phyloP scores from a whole-genome alignment of 2,329 filamentous ascomycete genomes.

The Phialophora macrospora region DNA sequence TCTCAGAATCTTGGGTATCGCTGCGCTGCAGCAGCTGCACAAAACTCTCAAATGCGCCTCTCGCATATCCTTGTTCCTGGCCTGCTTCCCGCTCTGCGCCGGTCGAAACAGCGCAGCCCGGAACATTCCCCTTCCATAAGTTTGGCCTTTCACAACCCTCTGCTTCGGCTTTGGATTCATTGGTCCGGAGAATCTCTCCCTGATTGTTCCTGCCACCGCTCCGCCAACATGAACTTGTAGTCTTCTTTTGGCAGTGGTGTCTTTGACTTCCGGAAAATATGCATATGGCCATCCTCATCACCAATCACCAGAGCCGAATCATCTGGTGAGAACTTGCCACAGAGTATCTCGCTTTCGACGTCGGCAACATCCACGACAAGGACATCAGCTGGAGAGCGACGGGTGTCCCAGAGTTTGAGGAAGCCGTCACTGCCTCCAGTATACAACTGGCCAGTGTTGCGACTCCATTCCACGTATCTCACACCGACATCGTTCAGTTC shows the following conservation, averaged over 20 bases:
- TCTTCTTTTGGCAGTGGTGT: conserved; percentile 5
- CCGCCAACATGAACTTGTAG: conserved; percentile 4
- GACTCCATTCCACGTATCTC: conserved; percentile 62
- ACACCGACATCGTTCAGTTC: conserved; percentile 64
- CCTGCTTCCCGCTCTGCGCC: too few species aligned
- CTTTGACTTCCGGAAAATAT: conserved; percentile 51
- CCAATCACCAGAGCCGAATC: conserved; percentile 61
- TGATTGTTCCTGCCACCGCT: background rate
- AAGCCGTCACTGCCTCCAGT: conserved; percentile 66
- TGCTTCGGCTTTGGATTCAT: background rate
- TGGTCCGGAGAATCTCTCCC: background rate
- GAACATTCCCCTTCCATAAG: too few species aligned
- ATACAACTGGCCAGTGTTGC: conserved; percentile 58
- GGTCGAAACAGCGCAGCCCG: too few species aligned
- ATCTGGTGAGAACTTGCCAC: conserved; percentile 62
- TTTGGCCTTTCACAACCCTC: background rate
- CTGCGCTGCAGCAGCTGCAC: background rate
- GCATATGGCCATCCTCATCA: conserved; percentile 61
- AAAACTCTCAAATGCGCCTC: background rate
- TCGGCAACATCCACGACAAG: conserved; percentile 57
- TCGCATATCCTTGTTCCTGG: background rate
- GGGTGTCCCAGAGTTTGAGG: conserved; percentile 65
- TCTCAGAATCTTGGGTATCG: background rate
- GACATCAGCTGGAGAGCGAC: conserved; percentile 56
- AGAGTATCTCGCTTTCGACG: conserved; percentile 61